Evolutionary conservation across 306 rosid species (phyloP).

Genomic region (Leucaena leucocephala): DNA sequence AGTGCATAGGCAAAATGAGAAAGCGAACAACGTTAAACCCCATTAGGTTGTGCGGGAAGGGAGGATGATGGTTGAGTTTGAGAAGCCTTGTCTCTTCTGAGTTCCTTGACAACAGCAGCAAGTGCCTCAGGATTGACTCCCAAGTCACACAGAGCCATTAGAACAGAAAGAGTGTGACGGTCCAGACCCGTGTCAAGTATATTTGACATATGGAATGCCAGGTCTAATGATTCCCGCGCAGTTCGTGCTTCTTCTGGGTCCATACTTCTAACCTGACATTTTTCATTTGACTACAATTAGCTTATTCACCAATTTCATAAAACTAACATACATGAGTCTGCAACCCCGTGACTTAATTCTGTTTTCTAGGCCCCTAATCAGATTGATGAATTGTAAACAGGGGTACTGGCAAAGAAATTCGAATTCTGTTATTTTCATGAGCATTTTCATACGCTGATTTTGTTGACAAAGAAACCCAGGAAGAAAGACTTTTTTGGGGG

Average conservation of each 20-base stretch:
- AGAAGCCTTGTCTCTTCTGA: neutral
- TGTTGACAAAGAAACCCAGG: neutral
- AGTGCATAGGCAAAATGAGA: neutral
- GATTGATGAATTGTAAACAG: neutral
- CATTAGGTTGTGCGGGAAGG: neutral
- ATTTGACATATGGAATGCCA: constrained; percentile 11
- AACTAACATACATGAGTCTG: neutral
- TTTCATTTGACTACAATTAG: neutral
- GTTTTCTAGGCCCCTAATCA: neutral
- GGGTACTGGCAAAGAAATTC: neutral
- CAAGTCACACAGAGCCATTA: constrained; percentile 2
- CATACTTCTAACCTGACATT: constrained; percentile 24
- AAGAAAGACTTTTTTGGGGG: neutral
- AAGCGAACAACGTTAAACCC: neutral
- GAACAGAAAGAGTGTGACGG: neutral
- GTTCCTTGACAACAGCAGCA: constrained; percentile 5
- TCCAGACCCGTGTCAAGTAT: constrained; percentile 7
- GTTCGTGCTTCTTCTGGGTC: constrained; percentile 5
- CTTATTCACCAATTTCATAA: neutral
- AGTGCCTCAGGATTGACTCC: constrained; percentile 16
- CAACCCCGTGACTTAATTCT: neutral
- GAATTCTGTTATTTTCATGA: neutral
- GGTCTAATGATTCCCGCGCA: neutral
- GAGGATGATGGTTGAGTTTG: neutral
- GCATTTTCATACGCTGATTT: neutral